Percentiles rank a stretch among this genome's conserved stretches.
Conservation (phyloP, 345 rosid species). For the Psidium guajava region DNA sequence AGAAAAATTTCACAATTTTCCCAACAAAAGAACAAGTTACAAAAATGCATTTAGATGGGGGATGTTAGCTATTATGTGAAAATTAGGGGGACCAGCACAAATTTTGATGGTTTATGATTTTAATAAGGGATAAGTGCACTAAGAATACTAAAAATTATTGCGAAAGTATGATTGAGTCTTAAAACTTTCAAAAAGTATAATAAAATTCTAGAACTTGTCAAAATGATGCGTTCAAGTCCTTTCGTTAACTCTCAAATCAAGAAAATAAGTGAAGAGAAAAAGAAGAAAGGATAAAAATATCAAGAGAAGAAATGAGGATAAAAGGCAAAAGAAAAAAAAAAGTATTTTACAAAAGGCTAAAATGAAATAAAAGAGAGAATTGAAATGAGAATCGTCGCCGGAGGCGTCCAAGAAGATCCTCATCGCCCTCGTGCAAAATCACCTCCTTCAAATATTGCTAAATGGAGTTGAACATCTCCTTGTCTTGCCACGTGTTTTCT, state of each 20-base stretch:
- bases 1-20: no score
- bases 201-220: neutral
- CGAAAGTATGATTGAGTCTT: neutral
- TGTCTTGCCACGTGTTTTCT: no score
- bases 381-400: neutral
- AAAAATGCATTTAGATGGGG: neutral
- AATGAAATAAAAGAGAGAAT: neutral
- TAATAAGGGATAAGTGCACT: neutral
- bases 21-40: neutral
- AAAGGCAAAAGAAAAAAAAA: no score
- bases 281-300: neutral
- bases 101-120: neutral
- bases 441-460: neutral
- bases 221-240: neutral
- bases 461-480: no score
- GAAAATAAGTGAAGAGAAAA: neutral
- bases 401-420: neutral
- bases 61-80: neutral
- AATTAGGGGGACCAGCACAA: neutral
- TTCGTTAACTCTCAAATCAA: neutral
- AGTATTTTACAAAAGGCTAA: no score
- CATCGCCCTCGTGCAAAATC: neutral
- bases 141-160: neutral
- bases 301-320: neutral
- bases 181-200: rapidly evolving